Base-by-base conservation (phyloP, 208 protist genomes). In the Acanthamoeba sp. region DNA sequence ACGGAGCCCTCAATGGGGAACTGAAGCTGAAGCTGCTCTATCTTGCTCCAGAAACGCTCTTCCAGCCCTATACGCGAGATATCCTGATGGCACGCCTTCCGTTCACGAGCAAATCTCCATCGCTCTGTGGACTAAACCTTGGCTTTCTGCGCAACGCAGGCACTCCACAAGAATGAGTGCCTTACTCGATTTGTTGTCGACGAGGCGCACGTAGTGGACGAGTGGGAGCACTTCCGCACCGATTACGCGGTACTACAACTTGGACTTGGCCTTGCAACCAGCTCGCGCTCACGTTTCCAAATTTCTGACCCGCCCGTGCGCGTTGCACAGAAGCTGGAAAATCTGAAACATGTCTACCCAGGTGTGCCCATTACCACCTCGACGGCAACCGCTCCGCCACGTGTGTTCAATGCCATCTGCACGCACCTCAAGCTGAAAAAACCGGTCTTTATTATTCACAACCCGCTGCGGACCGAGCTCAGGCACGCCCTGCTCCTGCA, bases 161-260 rank as follows among this genome's bases (percentile, higher is more conserved):
- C 20, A n/a, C 2, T 80, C 16, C 29, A 80, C 14, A 0, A 45
- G 4, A 34, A 7, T 4, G 71, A 20, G 36, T 29, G 2, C 40
- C 27, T 80, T 34, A 14, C 71, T 18, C 71, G 71, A 16, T 50
- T 97, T 84, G 95, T 84, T 1, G 85, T 97, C 22, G 96, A 97
- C 89, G 96, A 97, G 50, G 93, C 48, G 0, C 97, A 97, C 66
- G 96, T 94, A 48, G 6, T 97, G 1, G 57, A 55, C 27, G 50
- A 97, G 22, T 97, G 97, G 97, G 96, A 95, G 4, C 94, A 96
- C 91, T 97, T 97, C 50, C 20, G 80, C 32, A 32, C 71, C 4
- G 64, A 92, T 3, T 97, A 97, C 62, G 55, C 14, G 45, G 71
- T 80, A n/a, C 9, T n/a, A n/a, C n/a, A n/a, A n/a, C n/a, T n/a